phyloP scores from a whole-genome alignment of 768 basidiomycete species.

The Rhodotorula taiwanensis region DNA sequence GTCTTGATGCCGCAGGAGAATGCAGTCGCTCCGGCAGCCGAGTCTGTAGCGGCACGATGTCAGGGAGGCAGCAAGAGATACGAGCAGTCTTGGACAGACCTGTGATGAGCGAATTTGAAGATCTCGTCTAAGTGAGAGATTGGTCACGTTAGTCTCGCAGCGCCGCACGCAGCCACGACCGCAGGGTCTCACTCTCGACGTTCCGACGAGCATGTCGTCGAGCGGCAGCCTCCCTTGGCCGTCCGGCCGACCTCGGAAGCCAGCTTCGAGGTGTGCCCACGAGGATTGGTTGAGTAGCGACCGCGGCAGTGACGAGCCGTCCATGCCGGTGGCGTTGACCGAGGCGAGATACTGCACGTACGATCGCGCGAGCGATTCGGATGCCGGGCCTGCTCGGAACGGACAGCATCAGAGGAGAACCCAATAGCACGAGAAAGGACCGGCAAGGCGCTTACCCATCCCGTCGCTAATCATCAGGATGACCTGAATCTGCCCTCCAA shows the following conservation, averaged over 20 bases:
- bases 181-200: slow-evolving; percentile 23
- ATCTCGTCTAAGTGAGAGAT: slow-evolving; percentile 5
- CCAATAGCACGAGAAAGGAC: background rate
- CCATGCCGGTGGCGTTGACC: slow-evolving; percentile 9
- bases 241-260: background rate
- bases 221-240: slow-evolving; percentile 22
- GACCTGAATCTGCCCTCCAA: slow-evolving; percentile 11
- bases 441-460: slow-evolving; percentile 12
- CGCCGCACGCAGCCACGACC: too few species aligned
- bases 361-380: slow-evolving; percentile 18
- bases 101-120: slow-evolving; percentile 31
- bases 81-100: background rate
- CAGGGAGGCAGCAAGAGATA: background rate
- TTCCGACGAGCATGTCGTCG: slow-evolving; percentile 40
- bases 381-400: slow-evolving; percentile 16
- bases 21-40: slow-evolving; percentile 42
- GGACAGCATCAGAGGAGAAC: background rate
- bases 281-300: slow-evolving; percentile 16
- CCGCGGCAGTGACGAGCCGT: background rate
- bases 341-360: slow-evolving; percentile 11
- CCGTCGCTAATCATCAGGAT: slow-evolving; percentile 30
- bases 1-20: slow-evolving; percentile 40
- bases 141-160: too few species aligned
- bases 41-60: slow-evolving; percentile 32
- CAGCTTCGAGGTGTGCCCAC: slow-evolving; percentile 7